Conservation (phyloP, 768 basidiomycete species). For the Psilocybe subaeruginosa region DNA sequence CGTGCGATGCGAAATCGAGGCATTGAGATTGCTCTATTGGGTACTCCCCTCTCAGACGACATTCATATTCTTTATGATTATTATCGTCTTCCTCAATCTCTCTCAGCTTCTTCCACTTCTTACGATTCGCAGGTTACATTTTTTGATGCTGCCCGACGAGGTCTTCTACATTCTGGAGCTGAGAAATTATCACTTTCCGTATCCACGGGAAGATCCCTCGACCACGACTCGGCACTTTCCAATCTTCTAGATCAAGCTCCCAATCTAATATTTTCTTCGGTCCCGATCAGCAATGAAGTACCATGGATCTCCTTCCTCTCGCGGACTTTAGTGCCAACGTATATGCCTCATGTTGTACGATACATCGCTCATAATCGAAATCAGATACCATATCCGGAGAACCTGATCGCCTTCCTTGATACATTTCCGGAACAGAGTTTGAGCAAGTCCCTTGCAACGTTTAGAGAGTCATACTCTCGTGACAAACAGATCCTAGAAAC, state of each 20-base stretch:
- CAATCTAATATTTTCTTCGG: conserved; percentile 27
- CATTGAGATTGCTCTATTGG: conserved; percentile 72
- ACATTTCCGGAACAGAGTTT: conserved; percentile 18
- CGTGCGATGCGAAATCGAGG: conserved; percentile 99
- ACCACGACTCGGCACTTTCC: conserved; percentile 52
- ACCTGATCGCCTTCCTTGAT: conserved; percentile 21
- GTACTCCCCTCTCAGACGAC: conserved; percentile 46
- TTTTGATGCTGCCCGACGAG: conserved; percentile 42
- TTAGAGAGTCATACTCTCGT: conserved; percentile 11
- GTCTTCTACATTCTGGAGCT: conserved; percentile 19
- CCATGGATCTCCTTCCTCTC: conserved; percentile 37
- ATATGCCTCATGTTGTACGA: conserved; percentile 32
- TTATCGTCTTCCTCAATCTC: conserved; percentile 46
- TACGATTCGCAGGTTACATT: conserved; percentile 16
- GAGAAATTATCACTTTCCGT: conserved; percentile 11
- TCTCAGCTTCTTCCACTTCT: conserved; percentile 6
- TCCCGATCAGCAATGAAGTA: conserved; percentile 13
- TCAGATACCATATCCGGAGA: conserved; percentile 3
- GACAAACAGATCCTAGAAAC: conserved; percentile 33
- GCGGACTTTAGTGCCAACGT: conserved; percentile 34
- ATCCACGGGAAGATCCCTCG: conserved; percentile 44
- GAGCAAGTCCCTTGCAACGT: conserved; percentile 8
- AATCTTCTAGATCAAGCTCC: conserved; percentile 43
- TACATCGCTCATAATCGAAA: conserved; percentile 17
- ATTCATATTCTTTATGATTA: conserved; percentile 45